These are phyloP conservation scores for Diaporthe velutina DNA, from an alignment of 2,329 filamentous ascomycete species.

Conservation along the genomic window DNA sequence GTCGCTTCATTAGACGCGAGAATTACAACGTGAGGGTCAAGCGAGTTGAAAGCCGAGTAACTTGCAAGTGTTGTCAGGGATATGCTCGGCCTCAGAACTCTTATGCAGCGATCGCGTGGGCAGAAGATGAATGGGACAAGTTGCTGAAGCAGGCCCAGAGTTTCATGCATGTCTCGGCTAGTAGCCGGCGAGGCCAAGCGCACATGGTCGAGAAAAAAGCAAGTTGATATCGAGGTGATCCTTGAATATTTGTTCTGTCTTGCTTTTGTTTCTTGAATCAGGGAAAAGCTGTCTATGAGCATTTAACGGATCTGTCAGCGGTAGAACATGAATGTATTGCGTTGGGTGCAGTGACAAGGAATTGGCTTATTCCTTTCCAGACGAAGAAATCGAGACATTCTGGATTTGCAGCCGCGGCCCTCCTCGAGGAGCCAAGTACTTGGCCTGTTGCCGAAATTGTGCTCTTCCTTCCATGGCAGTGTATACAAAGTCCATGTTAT, in stretches of 20 bases:
- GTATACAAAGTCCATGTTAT: too few species aligned
- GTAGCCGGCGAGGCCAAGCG: slow-evolving; percentile 9
- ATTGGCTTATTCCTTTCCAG: background rate
- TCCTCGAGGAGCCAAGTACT: background rate
- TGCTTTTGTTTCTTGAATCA: background rate
- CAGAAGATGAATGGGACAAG: slow-evolving; percentile 2
- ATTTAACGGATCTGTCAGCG: background rate
- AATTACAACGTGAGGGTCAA: background rate
- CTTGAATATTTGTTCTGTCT: background rate
- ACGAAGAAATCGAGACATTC: background rate
- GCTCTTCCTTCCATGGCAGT: background rate
- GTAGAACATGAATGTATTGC: background rate
- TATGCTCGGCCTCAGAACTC: background rate
- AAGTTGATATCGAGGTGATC: background rate
- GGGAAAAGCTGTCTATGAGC: background rate
- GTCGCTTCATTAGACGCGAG: too few species aligned
- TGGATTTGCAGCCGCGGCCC: too few species aligned
- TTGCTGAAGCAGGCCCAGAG: background rate
- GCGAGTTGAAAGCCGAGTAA: background rate
- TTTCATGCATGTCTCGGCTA: slow-evolving; percentile 34
- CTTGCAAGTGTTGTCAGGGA: background rate
- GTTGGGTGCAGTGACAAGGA: background rate
- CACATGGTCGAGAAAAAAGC: slow-evolving; percentile 17
- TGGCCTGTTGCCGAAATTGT: background rate
- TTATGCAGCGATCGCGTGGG: background rate